Base-by-base conservation (phyloP, 345 rosid species). In the Salix exigua region DNA sequence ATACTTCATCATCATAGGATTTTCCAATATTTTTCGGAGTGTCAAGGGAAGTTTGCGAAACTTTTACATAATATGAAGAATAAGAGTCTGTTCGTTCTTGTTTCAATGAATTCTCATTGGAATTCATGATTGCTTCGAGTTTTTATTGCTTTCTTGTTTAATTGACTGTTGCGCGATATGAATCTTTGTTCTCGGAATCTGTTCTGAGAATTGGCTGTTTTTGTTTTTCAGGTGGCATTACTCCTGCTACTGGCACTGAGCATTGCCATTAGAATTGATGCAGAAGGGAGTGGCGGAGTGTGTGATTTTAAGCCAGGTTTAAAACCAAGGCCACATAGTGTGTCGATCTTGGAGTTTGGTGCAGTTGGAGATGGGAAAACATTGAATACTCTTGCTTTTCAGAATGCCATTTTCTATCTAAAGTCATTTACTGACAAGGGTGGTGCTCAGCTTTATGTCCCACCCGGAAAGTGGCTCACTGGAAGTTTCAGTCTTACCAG, bases 401-500 rank as follows among this genome's bases (percentile, higher is more conserved):
- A 93, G 40, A 95, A 95, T 79, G 99, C 99, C 65, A 84, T 95
- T 72, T 95, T 95, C 87, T 95, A 93, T 79, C 91, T 91, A 33
- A 95, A 95, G 85, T 95, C 99, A 1, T 95, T 95, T 63, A 93
- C 98, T 0, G 98, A 95, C 76, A 95, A 95, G 81, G 99, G 99
- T 18, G 99, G 99, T 31, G 99, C 99, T 61, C 97, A 95, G 88
- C 97, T 95, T 35, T 95, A 95, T 55, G 91, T 95, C 61, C 96
- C 99, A 0, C 88, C 96, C 0, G 99, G 99, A 37, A 87, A 86
- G 82, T 95, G 97, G 98, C 96, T 95, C 33, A 93, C 97, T 0
- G 99, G 96, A 72, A 91, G 99, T 80, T 85, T 95, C 86, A 95
- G 92, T 71, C 98, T 95, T 72, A 95, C 99, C 1, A 95, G 96